Evolutionary conservation across 345 rosid species (phyloP).

Genomic region (Syzygium aqueum): DNA sequence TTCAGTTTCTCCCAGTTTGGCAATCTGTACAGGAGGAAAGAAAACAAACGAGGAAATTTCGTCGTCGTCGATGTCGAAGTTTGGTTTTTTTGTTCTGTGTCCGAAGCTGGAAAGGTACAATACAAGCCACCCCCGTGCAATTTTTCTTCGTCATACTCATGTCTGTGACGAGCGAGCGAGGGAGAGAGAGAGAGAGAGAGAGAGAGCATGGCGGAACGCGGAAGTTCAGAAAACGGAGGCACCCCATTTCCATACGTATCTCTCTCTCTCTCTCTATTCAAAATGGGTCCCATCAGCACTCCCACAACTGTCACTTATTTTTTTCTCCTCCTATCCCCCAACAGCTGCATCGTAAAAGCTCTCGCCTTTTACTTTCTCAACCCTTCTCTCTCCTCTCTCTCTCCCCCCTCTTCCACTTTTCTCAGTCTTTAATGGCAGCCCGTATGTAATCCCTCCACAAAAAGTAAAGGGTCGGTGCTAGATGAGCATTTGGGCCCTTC

Average conservation of each 20-base stretch:
- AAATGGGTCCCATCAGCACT: constrained; percentile 6
- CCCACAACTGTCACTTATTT: constrained; percentile 8
- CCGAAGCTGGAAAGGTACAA: background rate
- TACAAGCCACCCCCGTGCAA: background rate
- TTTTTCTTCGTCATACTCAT: background rate
- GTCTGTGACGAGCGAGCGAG: background rate
- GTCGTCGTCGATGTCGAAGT: background rate
- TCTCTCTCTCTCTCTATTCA: background rate
- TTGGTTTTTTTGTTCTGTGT: background rate
- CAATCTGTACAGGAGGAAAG: background rate
- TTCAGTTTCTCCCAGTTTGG: background rate
- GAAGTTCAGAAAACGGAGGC: background rate
- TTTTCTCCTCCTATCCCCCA: background rate
- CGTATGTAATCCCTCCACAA: constrained; percentile 1
- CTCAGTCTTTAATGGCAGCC: constrained; percentile 32
- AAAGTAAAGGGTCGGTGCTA: constrained; percentile 46
- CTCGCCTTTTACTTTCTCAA: background rate
- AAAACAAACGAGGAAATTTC: background rate
- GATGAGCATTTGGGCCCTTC: constrained; percentile 14
- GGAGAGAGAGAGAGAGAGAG: background rate
- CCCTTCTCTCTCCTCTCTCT: background rate
- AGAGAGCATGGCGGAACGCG: background rate
- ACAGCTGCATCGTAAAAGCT: background rate
- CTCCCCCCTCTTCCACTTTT: background rate
- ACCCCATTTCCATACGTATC: background rate